Conservation (phyloP, 257 asterid genomes). For the Thymus mandschuricus region DNA sequence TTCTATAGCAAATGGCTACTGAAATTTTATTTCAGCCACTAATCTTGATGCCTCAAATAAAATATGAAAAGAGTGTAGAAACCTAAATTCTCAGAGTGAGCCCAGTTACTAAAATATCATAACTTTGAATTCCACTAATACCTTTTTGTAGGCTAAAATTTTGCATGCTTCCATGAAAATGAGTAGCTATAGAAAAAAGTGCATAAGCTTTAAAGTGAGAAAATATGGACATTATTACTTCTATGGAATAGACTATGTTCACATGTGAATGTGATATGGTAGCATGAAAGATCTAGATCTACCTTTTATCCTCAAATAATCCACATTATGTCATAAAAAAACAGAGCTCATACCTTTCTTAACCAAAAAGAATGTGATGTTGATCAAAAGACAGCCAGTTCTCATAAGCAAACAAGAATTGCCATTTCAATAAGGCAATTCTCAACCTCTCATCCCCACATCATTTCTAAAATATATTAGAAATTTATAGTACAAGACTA, state of each 20-base stretch:
- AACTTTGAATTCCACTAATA: no score
- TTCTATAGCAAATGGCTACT: background rate
- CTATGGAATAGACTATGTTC: background rate
- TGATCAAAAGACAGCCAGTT: constrained; percentile 9
- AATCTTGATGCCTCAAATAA: no score
- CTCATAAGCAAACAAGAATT: constrained; percentile 3
- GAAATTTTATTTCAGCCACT: no score
- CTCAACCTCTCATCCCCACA: background rate
- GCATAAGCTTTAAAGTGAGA: no score
- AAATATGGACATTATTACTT: background rate
- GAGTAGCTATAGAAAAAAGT: no score
- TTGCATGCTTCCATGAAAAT: no score
- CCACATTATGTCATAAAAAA: constrained; percentile 19
- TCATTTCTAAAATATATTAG: background rate
- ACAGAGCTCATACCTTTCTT: constrained; percentile 5
- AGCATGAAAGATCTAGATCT: background rate
- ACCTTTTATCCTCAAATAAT: background rate
- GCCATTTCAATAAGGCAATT: background rate
- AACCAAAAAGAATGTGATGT: background rate
- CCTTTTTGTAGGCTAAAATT: no score
- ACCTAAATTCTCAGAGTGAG: no score
- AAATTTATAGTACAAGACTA: background rate
- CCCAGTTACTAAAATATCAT: no score
- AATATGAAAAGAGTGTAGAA: no score
- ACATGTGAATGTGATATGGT: constrained; percentile 12